Evolutionary conservation across 305 asterid species (phyloP).

Genomic region (Solanum hybrid): DNA sequence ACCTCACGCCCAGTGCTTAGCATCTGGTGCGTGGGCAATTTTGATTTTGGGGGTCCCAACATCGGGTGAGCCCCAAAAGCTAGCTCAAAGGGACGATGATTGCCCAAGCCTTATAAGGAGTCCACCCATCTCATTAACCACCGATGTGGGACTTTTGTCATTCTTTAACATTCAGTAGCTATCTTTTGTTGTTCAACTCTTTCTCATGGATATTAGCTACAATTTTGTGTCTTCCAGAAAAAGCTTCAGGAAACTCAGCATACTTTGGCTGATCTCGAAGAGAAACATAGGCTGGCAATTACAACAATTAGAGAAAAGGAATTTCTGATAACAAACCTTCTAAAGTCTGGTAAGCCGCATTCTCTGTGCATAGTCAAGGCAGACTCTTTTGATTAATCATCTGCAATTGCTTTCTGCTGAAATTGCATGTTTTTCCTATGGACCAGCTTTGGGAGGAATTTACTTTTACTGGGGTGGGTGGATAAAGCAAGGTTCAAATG

Average conservation of each 20-base stretch:
- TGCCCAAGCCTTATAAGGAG: no score
- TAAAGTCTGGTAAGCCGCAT: conserved; percentile 65
- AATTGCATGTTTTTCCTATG: not conserved
- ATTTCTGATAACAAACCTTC: conserved; percentile 72
- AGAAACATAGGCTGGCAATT: conserved; percentile 74
- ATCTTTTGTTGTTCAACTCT: not conserved
- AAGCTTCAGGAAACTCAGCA: conserved; percentile 80
- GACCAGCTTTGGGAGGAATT: not conserved
- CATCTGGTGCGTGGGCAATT: no score
- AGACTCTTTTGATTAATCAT: not conserved
- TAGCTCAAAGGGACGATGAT: no score
- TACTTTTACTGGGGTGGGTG: not conserved
- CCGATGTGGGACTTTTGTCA: no score
- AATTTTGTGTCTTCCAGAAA: conserved; percentile 40
- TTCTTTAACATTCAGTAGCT: not conserved
- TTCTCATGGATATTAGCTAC: conserved; percentile 1
- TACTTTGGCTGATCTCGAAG: conserved; percentile 82
- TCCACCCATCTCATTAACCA: no score
- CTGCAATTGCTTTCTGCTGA: not conserved
- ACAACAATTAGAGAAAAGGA: conserved; percentile 89
- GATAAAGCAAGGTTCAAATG: not conserved
- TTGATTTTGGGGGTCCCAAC: no score
- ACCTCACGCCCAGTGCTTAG: no score
- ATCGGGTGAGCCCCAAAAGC: no score
- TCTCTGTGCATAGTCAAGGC: not conserved